phyloP scores from a whole-genome alignment of 352 stramenopile genomes.

The Chrysophaeum taylorii region DNA sequence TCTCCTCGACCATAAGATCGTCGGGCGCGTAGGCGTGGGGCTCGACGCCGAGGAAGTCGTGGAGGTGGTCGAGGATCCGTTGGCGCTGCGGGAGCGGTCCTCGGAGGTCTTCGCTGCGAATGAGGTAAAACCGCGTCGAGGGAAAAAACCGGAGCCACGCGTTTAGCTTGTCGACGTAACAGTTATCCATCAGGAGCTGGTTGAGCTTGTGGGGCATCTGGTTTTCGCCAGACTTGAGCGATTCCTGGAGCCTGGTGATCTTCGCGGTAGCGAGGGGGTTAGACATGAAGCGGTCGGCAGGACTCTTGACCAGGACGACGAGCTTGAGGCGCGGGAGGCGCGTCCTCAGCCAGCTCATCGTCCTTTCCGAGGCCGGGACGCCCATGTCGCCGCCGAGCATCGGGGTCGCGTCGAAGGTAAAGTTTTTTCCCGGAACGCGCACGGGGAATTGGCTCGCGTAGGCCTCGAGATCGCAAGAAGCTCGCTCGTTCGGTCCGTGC shows the following conservation, averaged over 20 bases:
- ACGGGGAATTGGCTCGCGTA: slow-evolving; percentile 7
- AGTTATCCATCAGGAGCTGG: slow-evolving; percentile 2
- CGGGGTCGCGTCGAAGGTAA: slow-evolving; percentile 10
- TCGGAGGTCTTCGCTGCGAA: neutral
- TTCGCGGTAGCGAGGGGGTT: neutral
- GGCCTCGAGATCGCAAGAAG: neutral
- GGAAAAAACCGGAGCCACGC: neutral
- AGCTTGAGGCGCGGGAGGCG: neutral
- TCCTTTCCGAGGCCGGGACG: neutral
- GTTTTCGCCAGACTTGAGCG: neutral
- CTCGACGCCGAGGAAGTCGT: neutral
- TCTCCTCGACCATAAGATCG: neutral
- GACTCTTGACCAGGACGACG: slow-evolving; percentile 6
- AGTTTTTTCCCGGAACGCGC: neutral
- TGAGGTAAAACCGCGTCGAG: neutral
- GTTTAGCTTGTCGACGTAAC: slow-evolving; percentile 5
- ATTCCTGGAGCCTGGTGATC: neutral
- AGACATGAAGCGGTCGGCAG: slow-evolving; percentile 12
- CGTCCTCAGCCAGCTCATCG: neutral
- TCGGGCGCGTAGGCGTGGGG: neutral
- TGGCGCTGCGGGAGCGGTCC: neutral
- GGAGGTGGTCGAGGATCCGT: neutral
- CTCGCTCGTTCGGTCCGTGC: slow-evolving; percentile 3
- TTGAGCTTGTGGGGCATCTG: neutral
- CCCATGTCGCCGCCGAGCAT: slow-evolving; percentile 15